Conservation (phyloP, 768 basidiomycete species). For the Baorangia bicolor region DNA sequence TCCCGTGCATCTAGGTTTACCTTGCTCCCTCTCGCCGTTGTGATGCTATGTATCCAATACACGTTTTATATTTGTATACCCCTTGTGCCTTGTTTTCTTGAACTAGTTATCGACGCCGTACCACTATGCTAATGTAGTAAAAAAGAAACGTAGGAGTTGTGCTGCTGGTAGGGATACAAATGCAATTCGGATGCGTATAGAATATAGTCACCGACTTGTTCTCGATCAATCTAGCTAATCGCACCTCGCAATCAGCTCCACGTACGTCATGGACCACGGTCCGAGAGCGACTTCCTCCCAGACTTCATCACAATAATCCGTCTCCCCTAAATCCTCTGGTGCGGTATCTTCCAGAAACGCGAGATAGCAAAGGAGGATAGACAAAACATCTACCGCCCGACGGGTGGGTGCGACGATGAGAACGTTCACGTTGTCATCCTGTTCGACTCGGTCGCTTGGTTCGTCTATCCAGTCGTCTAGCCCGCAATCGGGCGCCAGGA, state of each 20-base stretch:
- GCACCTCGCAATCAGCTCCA: neutral
- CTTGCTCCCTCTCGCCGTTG: neutral
- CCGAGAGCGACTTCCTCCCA: slow-evolving; percentile 3
- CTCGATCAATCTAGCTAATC: neutral
- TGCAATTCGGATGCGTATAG: neutral
- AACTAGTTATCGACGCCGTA: neutral
- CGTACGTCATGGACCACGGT: neutral
- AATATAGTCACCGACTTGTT: neutral
- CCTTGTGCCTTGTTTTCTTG: neutral
- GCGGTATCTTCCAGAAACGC: slow-evolving; percentile 5
- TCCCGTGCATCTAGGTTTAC: too few relatives aligned
- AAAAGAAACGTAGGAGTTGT: neutral
- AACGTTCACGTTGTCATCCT: neutral
- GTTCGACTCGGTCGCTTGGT: neutral
- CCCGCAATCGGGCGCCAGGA: slow-evolving; percentile 2
- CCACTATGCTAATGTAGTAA: neutral
- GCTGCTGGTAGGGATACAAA: neutral
- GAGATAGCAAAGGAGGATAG: slow-evolving; percentile 15
- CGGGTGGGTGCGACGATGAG: slow-evolving; percentile 13
- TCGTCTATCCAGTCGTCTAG: neutral
- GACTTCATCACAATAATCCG: neutral
- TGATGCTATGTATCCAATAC: neutral
- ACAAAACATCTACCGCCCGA: slow-evolving; percentile 11
- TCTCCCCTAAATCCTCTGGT: neutral
- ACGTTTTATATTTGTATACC: neutral